These are phyloP conservation scores for Lachnellula occidentalis DNA, from an alignment of 2,329 filamentous ascomycete species.

Conservation along the genomic window DNA sequence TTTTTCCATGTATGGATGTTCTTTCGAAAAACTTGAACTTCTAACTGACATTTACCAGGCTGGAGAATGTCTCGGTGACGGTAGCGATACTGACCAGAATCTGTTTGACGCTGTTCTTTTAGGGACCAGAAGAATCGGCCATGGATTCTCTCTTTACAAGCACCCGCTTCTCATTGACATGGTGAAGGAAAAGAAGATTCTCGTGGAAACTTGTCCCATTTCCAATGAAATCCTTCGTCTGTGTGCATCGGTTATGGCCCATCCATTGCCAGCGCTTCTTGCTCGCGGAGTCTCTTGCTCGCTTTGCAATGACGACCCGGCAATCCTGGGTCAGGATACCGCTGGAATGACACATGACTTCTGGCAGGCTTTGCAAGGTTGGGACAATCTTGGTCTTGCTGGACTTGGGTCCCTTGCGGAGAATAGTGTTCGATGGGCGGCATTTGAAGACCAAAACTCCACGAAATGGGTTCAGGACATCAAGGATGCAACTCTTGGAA, in stretches of 20 bases:
- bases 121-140: slow-evolving; percentile 82
- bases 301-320: slow-evolving; percentile 87
- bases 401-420: slow-evolving; percentile 83
- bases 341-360: slow-evolving; percentile 88
- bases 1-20: slow-evolving; percentile 65
- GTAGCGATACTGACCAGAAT: slow-evolving; percentile 70
- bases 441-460: slow-evolving; percentile 72
- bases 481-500: slow-evolving; percentile 66
- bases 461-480: slow-evolving; percentile 69
- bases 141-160: slow-evolving; percentile 83
- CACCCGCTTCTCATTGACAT: slow-evolving; percentile 86
- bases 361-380: slow-evolving; percentile 87
- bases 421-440: slow-evolving; percentile 87
- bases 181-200: slow-evolving; percentile 80
- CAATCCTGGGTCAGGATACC: slow-evolving; percentile 76
- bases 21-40: slow-evolving; percentile 7
- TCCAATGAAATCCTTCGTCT: slow-evolving; percentile 83
- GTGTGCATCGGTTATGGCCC: slow-evolving; percentile 67
- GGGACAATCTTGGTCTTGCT: slow-evolving; percentile 84
- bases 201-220: slow-evolving; percentile 86
- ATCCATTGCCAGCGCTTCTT: slow-evolving; percentile 78
- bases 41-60: slow-evolving; percentile 38
- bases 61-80: slow-evolving; percentile 79
- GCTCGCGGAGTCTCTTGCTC: slow-evolving; percentile 78
- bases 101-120: slow-evolving; percentile 85